Evolutionary conservation across 176 grass and related monocot genomes (phyloP).

Genomic region (Musa acuminata): DNA sequence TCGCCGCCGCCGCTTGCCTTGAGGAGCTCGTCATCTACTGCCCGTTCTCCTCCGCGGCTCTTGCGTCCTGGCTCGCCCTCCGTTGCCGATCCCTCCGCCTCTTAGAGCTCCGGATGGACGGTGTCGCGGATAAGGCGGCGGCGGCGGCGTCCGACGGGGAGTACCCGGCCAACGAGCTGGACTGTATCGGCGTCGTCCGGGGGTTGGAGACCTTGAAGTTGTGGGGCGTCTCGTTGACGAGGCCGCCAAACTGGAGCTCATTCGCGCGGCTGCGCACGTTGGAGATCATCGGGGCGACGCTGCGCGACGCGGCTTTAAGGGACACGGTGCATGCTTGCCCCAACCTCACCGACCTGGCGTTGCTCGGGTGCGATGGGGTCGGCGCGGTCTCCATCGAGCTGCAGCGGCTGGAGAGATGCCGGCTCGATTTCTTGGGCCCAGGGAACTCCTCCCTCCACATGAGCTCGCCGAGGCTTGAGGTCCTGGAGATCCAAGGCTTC

Average conservation of each 20-base stretch:
- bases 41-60: constrained; percentile 58
- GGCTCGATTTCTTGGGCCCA: constrained; percentile 66
- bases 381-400: constrained; percentile 43
- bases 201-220: constrained; percentile 60
- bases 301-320: constrained; percentile 49
- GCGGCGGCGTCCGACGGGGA: background rate
- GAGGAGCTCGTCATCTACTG: constrained; percentile 87
- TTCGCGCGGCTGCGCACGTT: constrained; percentile 46
- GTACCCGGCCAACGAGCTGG: constrained; percentile 25
- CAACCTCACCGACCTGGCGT: constrained; percentile 59
- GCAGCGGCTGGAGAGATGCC: constrained; percentile 46
- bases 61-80: constrained; percentile 43
- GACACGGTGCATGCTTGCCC: constrained; percentile 57
- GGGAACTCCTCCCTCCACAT: constrained; percentile 50
- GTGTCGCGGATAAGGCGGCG: constrained; percentile 35
- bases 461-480: constrained; percentile 40
- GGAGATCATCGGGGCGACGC: constrained; percentile 72
- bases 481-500: constrained; percentile 78
- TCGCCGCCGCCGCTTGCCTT: constrained; percentile 36
- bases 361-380: constrained; percentile 74
- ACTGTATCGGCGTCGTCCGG: constrained; percentile 44
- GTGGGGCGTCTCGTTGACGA: constrained; percentile 62
- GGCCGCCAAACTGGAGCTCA: constrained; percentile 47
- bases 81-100: constrained; percentile 49
- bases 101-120: constrained; percentile 78